Base-by-base conservation (phyloP, 352 stramenopile species). In the Pythium brassicae region DNA sequence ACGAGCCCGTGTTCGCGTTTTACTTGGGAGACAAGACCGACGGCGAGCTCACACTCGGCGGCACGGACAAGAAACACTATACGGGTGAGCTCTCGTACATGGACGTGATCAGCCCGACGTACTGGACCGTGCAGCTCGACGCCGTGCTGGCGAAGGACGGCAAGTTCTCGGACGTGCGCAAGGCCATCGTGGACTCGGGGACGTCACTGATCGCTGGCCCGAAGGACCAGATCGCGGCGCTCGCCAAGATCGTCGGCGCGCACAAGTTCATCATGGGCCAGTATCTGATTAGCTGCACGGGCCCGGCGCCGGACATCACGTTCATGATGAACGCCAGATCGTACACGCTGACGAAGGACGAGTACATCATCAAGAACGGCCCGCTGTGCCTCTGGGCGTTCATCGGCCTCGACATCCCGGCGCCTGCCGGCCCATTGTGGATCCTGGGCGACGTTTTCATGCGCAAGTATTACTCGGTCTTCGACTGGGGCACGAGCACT, bases 361-460 rank as follows among this genome's bases (percentile, higher is more conserved):
- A 97, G 45, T 95, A 97, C 64, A 76, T 97, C 19, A 89, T 98
- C 67, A 77, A 97, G 65, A 59, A 60, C 46, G 59, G 59, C 4
- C 53, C 59, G 25, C 50, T 59, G 20, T 65, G 59, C 12, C 27
- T 65, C 22, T 65, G 53, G 51, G 52, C 59, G 37, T 59, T 63
- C 39, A 43, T 61, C 9, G 39, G 56, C 8, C 20, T 53, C 44
- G 53, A 48, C 51, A 61, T 62, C 53, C 49, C 39, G 29, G 50
- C 23, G 4, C 48, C 54, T n/a, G 26, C 34, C 6, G 42, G 35
- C 14, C 39, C 49, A 26, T 34, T 59, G 26, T 60, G 39, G 32
- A 46, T 61, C 45, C 78, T 98, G 43, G 95, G 91, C 43, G 91
- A 97, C 55, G 76, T 95, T 39, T 97, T 97, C 71, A 97, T 97